A percentile compares a stretch with the other conserved stretches of the same genome.
These are phyloP conservation scores for Bruguiera sexangula DNA, from an alignment of 345 rosid species.

Conservation along the genomic window DNA sequence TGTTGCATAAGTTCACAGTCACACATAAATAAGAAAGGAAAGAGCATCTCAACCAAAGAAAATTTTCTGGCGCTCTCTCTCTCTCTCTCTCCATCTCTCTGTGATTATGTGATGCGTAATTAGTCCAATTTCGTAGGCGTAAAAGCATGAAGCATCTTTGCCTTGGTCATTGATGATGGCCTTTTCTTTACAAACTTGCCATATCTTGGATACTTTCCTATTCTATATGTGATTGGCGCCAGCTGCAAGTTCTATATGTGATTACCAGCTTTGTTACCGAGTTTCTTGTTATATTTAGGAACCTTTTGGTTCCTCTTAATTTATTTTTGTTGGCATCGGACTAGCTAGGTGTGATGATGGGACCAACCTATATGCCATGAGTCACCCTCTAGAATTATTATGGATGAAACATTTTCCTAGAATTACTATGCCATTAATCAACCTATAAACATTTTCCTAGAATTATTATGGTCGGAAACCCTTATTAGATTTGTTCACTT, in stretches of 20 bases:
- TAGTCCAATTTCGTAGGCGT: constrained; percentile 18
- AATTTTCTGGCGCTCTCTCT: constrained; percentile 5
- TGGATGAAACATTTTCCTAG: too few species aligned
- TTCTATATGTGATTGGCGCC: constrained; percentile 30
- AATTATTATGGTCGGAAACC: background rate
- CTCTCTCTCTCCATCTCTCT: constrained; percentile 8
- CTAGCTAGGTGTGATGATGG: constrained; percentile 34
- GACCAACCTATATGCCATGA: constrained; percentile 11
- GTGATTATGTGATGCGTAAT: constrained; percentile 20
- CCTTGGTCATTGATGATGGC: constrained; percentile 20
- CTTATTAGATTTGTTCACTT: constrained; percentile 32
- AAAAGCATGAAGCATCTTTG: constrained; percentile 19
- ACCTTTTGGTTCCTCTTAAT: background rate
- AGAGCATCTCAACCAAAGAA: constrained; percentile 18
- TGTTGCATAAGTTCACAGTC: constrained; percentile 13
- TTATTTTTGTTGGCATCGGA: constrained; percentile 12
- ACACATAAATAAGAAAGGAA: constrained; percentile 5
- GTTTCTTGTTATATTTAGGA: background rate
- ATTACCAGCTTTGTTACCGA: constrained; percentile 17
- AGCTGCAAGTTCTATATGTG: constrained; percentile 29
- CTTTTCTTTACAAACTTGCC: constrained; percentile 29
- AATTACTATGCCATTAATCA: background rate
- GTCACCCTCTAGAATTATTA: background rate
- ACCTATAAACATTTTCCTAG: background rate
- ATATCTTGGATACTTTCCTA: constrained; percentile 30